Conservation (phyloP, 176 grass and related monocot species). For the Tillandsia leiboldiana region DNA sequence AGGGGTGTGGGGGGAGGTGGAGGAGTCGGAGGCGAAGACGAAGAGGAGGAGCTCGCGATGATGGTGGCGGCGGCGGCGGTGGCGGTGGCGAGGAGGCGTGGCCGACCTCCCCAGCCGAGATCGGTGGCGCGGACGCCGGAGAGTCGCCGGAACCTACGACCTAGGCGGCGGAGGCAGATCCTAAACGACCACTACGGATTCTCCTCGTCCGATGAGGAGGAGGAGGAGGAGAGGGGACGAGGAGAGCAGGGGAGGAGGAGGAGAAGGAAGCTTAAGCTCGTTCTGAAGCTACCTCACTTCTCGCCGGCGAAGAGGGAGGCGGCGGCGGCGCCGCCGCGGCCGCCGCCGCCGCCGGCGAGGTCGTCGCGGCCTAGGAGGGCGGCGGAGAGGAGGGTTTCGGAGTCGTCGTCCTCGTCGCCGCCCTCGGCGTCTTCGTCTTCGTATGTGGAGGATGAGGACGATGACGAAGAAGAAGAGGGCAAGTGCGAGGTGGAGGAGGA, state of each 20-base stretch:
- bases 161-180: constrained; percentile 28
- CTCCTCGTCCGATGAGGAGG: constrained; percentile 37
- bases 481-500: constrained; percentile 23
- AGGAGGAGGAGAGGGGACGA: constrained; percentile 22
- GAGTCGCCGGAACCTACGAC: constrained; percentile 28
- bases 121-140: constrained; percentile 9
- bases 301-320: constrained; percentile 7
- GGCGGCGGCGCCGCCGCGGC: background rate
- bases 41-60: too few species aligned
- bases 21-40: too few species aligned
- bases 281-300: constrained; percentile 53
- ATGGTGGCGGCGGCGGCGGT: background rate
- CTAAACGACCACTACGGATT: constrained; percentile 36
- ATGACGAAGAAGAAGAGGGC: constrained; percentile 16
- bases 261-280: constrained; percentile 75
- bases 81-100: constrained; percentile 16
- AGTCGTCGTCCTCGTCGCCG: constrained; percentile 5
- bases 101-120: constrained; percentile 38
- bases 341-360: constrained; percentile 15
- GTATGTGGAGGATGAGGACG: constrained; percentile 36
- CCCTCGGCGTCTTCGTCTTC: constrained; percentile 30
- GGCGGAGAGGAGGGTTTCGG: background rate
- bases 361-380: background rate
- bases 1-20: too few species aligned
- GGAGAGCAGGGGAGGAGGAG: constrained; percentile 24